These are phyloP conservation scores for Penicillium waksmanii DNA, from an alignment of 495 filamentous ascomycete species.

Conservation along the genomic window DNA sequence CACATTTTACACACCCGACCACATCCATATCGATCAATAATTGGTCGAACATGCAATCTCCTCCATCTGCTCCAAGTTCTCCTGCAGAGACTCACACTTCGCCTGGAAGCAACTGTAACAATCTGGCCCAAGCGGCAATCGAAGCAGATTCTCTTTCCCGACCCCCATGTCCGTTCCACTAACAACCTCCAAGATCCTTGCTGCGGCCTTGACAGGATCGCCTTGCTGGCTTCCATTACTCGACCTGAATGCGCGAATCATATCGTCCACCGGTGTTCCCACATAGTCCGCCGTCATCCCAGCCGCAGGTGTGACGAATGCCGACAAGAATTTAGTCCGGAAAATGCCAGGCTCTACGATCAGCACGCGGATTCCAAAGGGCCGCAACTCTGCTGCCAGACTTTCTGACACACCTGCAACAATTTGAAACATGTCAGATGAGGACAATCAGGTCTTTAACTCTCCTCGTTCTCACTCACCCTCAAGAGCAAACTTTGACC, in stretches of 20 bases:
- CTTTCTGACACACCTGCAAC: slow-evolving; percentile 38
- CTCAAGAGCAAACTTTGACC: slow-evolving; percentile 58
- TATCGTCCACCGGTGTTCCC: slow-evolving; percentile 22
- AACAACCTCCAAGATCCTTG: slow-evolving; percentile 22
- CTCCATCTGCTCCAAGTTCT: slow-evolving; percentile 17
- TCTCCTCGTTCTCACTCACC: slow-evolving; percentile 22
- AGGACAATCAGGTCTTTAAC: too few species aligned
- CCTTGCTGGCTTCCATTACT: slow-evolving; percentile 13
- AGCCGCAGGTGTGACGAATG: slow-evolving; percentile 18
- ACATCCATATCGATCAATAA: neutral
- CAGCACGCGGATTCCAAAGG: slow-evolving; percentile 36
- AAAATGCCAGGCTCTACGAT: slow-evolving; percentile 44
- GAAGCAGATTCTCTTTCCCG: slow-evolving; percentile 19
- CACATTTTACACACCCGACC: neutral
- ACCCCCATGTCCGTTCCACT: slow-evolving; percentile 19
- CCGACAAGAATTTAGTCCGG: slow-evolving; percentile 31
- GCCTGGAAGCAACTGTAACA: slow-evolving; percentile 19
- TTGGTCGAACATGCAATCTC: slow-evolving; percentile 25
- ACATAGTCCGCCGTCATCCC: slow-evolving; percentile 22
- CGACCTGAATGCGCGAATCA: slow-evolving; percentile 17
- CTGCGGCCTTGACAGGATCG: slow-evolving; percentile 22
- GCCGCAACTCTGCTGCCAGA: slow-evolving; percentile 30
- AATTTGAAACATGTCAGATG: too few species aligned
- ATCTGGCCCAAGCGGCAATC: slow-evolving; percentile 26
- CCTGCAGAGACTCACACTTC: slow-evolving; percentile 17